Conservation (phyloP, 345 rosid species). For the Moricandia moricandioides region DNA sequence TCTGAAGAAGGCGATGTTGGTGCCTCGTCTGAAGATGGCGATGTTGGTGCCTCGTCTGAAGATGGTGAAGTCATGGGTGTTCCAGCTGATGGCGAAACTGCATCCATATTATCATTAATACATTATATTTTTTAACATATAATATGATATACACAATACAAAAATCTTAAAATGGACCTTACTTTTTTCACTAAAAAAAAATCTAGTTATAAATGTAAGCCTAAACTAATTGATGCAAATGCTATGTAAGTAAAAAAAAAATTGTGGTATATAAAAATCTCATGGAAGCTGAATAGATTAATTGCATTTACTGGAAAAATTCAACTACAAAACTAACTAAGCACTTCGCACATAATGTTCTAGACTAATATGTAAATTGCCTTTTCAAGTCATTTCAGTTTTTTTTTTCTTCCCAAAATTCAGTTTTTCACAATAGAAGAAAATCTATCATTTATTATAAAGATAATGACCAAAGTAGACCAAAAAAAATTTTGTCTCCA, state of each 20-base stretch:
- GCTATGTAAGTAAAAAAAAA: neutral
- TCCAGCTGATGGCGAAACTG: constrained; percentile 30
- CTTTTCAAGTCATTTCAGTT: neutral
- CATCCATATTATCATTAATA: neutral
- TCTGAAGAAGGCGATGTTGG: neutral
- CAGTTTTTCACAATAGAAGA: neutral
- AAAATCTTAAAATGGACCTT: neutral
- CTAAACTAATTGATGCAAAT: neutral
- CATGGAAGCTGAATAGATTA: neutral
- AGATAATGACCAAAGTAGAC: too few species aligned
- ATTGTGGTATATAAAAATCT: neutral
- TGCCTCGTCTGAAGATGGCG: constrained; percentile 16
- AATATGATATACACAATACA: neutral
- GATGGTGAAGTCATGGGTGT: neutral
- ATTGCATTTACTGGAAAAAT: too few species aligned
- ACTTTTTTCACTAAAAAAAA: neutral
- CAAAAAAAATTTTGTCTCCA: too few species aligned
- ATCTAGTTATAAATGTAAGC: neutral
- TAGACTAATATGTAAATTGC: neutral
- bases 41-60: neutral
- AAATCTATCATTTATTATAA: neutral
- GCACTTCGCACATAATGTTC: neutral
- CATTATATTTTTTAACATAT: neutral
- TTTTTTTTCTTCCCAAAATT: neutral
- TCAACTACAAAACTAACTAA: neutral